Conservation (phyloP, 2,329 filamentous ascomycete genomes). For the Diaporthe destruens region DNA sequence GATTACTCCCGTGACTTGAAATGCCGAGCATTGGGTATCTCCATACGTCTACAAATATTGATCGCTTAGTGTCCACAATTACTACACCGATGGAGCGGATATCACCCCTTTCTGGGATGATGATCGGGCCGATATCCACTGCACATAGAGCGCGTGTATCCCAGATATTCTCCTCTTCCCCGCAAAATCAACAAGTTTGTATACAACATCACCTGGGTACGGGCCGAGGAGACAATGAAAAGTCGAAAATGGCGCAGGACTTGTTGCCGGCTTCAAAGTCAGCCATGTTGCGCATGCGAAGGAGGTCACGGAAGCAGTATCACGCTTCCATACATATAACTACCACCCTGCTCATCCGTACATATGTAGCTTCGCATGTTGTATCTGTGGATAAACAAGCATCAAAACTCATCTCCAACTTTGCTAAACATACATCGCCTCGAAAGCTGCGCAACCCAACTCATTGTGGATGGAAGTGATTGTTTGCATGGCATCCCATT, state of each 20-base stretch:
- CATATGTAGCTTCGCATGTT: too few relatives aligned
- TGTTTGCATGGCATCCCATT: background rate
- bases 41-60: constrained; percentile 22
- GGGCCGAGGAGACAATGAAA: constrained; percentile 9
- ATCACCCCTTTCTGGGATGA: constrained; percentile 15
- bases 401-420: background rate
- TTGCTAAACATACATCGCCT: too few relatives aligned
- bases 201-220: constrained; percentile 1
- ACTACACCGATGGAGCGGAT: constrained; percentile 18
- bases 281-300: too few relatives aligned
- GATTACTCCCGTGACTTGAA: constrained; percentile 11
- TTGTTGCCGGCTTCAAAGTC: background rate
- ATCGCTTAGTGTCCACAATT: constrained; percentile 16
- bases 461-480: too few relatives aligned
- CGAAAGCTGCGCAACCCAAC: background rate
- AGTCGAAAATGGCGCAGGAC: background rate
- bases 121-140: constrained; percentile 14
- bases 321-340: background rate
- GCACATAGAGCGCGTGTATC: background rate
- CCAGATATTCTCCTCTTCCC: constrained; percentile 21
- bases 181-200: constrained; percentile 8
- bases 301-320: background rate
- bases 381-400: background rate
- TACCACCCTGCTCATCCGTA: background rate
- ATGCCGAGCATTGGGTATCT: constrained; percentile 5